These are phyloP conservation scores for Blastobotrys parvus DNA, from an alignment of 805 yeast genomes.

Conservation along the genomic window DNA sequence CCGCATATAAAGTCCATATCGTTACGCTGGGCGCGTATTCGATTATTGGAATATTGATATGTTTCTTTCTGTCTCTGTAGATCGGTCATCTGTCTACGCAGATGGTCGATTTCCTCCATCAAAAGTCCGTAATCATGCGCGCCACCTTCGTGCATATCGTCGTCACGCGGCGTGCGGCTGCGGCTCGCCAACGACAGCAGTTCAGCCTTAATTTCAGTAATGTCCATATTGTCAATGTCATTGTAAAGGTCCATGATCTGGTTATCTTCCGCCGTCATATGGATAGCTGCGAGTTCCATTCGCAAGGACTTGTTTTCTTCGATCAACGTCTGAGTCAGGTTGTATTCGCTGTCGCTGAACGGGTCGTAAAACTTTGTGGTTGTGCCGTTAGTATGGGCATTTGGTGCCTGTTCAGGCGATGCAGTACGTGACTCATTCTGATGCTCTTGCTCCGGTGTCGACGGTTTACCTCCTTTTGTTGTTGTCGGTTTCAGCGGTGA, in stretches of 20 bases:
- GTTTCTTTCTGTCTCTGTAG: neutral
- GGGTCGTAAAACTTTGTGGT: constrained; percentile 1
- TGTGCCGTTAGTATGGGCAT: neutral
- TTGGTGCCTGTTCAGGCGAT: neutral
- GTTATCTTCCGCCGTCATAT: neutral
- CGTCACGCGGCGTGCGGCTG: no score
- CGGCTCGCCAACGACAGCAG: neutral
- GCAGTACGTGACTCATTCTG: neutral
- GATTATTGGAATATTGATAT: constrained; percentile 6
- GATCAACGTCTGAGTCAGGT: neutral
- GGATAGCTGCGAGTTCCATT: neutral
- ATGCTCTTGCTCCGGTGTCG: neutral
- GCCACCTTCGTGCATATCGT: no score
- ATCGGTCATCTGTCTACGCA: neutral
- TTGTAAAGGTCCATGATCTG: neutral
- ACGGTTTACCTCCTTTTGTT: neutral
- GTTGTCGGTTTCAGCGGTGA: neutral
- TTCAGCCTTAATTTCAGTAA: neutral
- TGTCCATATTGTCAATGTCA: neutral
- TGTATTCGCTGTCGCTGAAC: neutral
- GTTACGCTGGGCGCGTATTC: constrained; percentile 1
- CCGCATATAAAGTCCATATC: constrained; percentile 7
- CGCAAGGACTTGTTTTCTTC: neutral
- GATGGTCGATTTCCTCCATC: neutral
- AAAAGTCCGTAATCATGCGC: no score